Conservation (phyloP, 768 basidiomycete genomes). For the Leccinum aurantiacum region DNA sequence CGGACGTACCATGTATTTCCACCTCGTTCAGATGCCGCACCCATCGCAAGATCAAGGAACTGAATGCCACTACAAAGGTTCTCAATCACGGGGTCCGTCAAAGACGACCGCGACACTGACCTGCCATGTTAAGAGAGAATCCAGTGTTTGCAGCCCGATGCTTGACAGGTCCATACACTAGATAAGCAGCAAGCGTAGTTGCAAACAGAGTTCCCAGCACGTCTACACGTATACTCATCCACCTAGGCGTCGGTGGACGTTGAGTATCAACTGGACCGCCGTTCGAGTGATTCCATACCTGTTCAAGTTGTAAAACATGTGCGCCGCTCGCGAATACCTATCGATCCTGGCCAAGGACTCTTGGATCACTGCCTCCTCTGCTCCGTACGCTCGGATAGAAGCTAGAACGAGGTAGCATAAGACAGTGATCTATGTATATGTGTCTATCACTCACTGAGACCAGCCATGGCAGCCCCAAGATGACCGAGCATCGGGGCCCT, state of each 20-base stretch:
- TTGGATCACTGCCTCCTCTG: constrained; percentile 41
- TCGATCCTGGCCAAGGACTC: constrained; percentile 49
- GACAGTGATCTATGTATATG: neutral
- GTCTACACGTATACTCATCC: constrained; percentile 58
- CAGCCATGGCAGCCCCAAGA: constrained; percentile 3
- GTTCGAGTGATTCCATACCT: constrained; percentile 27
- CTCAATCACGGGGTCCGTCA: neutral
- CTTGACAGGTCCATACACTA: constrained; percentile 6
- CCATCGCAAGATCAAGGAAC: constrained; percentile 53
- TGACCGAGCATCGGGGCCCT: constrained; percentile 1
- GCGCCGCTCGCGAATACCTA: constrained; percentile 41
- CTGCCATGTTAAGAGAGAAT: constrained; percentile 43
- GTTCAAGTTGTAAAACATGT: constrained; percentile 49
- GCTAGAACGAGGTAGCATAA: neutral
- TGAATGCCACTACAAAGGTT: constrained; percentile 47
- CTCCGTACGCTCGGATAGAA: constrained; percentile 38
- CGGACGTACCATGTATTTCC: constrained; percentile 42
- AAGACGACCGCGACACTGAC: constrained; percentile 18
- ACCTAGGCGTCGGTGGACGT: constrained; percentile 26
- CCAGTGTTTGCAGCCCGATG: constrained; percentile 31
- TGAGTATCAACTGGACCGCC: neutral
- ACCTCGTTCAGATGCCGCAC: constrained; percentile 45
- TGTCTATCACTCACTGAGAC: neutral
- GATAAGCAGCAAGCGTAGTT: neutral
- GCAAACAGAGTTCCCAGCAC: constrained; percentile 22